phyloP scores from a whole-genome alignment of 1,284 basidiomycete species.

The Cerrena zonata region DNA sequence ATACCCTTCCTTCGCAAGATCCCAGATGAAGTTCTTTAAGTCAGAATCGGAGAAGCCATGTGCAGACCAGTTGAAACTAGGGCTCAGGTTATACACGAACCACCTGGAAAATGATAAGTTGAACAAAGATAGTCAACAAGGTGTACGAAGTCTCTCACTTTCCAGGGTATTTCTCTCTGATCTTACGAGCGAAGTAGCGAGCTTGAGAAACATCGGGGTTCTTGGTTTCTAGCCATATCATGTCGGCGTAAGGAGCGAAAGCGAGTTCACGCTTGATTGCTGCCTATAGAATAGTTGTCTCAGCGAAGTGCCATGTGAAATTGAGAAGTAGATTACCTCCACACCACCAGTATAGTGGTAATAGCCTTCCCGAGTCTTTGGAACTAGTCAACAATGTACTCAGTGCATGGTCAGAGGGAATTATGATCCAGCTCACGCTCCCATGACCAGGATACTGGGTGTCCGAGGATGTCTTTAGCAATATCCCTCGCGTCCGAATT shows the following conservation, averaged over 20 bases:
- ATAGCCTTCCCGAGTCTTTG: slow-evolving; percentile 87
- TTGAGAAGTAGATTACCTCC: slow-evolving; percentile 33
- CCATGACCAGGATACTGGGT: slow-evolving; percentile 79
- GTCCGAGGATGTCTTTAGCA: slow-evolving; percentile 69
- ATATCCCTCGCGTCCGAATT: slow-evolving; percentile 69
- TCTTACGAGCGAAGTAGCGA: slow-evolving; percentile 70
- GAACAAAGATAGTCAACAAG: neutral
- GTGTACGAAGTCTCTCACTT: slow-evolving; percentile 40
- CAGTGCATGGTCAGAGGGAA: neutral
- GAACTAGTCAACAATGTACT: slow-evolving; percentile 41
- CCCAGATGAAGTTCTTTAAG: slow-evolving; percentile 85
- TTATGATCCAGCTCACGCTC: slow-evolving; percentile 57
- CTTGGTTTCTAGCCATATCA: slow-evolving; percentile 89
- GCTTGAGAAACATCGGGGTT: slow-evolving; percentile 79
- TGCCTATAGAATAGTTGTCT: slow-evolving; percentile 34
- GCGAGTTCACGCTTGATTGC: slow-evolving; percentile 79
- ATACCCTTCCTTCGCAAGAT: slow-evolving; percentile 84
- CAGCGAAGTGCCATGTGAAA: slow-evolving; percentile 5
- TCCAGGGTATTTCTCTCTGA: slow-evolving; percentile 67
- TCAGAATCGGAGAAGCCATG: slow-evolving; percentile 76
- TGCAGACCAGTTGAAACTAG: slow-evolving; percentile 87
- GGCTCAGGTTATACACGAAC: slow-evolving; percentile 93
- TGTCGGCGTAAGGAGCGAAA: slow-evolving; percentile 79
- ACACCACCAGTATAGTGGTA: slow-evolving; percentile 86
- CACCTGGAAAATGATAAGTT: too few species aligned